Evolutionary conservation across 331 rosid genomes (phyloP).

Genomic region (Malus hybrid): DNA sequence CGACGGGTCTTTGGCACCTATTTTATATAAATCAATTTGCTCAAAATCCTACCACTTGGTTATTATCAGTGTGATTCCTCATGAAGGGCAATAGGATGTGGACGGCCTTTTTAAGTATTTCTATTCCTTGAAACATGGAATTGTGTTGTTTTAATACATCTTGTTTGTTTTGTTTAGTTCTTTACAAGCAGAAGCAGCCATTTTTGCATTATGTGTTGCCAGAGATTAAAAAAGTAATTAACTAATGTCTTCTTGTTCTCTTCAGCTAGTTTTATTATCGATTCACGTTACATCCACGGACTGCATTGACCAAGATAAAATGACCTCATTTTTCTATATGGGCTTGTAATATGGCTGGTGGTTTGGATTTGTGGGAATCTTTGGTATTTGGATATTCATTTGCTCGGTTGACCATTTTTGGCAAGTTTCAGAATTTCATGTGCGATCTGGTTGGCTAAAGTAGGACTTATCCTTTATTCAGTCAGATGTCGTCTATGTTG

Average conservation of each 20-base stretch:
- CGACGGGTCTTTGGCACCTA: too few relatives aligned
- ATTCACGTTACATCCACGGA: constrained; percentile 19
- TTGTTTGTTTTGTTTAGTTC: constrained; percentile 15
- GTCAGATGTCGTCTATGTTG: constrained; percentile 48
- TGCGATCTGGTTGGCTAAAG: constrained; percentile 37
- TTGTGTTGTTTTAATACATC: constrained; percentile 14
- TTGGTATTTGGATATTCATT: constrained; percentile 25
- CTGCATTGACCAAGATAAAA: constrained; percentile 34
- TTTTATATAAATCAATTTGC: constrained; percentile 15
- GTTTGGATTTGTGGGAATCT: constrained; percentile 30
- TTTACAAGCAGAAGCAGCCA: constrained; percentile 32
- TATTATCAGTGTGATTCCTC: constrained; percentile 36
- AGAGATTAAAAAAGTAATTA: constrained; percentile 31
- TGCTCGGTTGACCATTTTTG: constrained; percentile 33
- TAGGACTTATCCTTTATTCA: constrained; percentile 23
- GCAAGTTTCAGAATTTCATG: constrained; percentile 25
- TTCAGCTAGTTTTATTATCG: constrained; percentile 46
- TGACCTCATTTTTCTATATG: constrained; percentile 24
- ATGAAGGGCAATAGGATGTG: constrained; percentile 24
- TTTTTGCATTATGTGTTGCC: constrained; percentile 30
- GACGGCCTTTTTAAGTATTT: constrained; percentile 41
- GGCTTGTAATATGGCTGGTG: constrained; percentile 33
- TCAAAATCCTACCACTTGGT: constrained; percentile 21
- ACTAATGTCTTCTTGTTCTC: constrained; percentile 37
- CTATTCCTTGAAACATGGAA: constrained; percentile 42